Base-by-base conservation (phyloP, 176 grass and related monocot genomes). In the Melocanna baccifera region DNA sequence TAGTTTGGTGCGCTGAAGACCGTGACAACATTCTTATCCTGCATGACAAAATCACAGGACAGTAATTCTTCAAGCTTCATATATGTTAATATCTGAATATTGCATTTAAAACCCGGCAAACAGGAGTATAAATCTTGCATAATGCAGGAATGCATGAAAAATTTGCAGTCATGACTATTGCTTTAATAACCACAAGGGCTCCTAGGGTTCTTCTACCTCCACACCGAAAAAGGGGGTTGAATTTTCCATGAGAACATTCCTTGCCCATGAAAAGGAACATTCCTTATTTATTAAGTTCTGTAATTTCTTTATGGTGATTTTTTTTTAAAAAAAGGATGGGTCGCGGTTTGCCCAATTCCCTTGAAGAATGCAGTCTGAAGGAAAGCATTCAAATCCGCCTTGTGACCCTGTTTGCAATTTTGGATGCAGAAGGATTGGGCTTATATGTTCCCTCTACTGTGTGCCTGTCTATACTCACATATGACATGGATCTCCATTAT, bases 1-100 rank as follows among this genome's bases (percentile, higher is more conserved):
- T 97, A 97, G 71, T 97, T 97, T 19, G 95, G 95, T 2, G 95
- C 95, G 67, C 95, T 97, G 86, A 97, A 97, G 62, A 97, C 95
- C 1, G 95, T 97, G 50, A 97, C 95, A 18, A 97, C 95, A 90
- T 94, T 97, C 81, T 94, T 94, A 28, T 97, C 95, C 95, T 97
- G 92, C 67, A 78, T 65, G 8, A 51, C 6, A 79, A 46, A 57
- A 89, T 67, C 39, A 78, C 3, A 73, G 50, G 14, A 52, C 41
- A 67, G 23, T 36, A 57, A 78, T 51, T 51, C 80, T 84, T 80
- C 23, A 62, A 83, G 32, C 13, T 78, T 83, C 30, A 4, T 43
- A n/a, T 78, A n/a, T 20, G 12, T 48, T 78, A 59, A 59, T 39
- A 82, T 39, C 25, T 48, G 20, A 16, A 65, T 23, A 22, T 37